Conservation (phyloP, 768 basidiomycete genomes). For the Stropharia rugosoannulata region DNA sequence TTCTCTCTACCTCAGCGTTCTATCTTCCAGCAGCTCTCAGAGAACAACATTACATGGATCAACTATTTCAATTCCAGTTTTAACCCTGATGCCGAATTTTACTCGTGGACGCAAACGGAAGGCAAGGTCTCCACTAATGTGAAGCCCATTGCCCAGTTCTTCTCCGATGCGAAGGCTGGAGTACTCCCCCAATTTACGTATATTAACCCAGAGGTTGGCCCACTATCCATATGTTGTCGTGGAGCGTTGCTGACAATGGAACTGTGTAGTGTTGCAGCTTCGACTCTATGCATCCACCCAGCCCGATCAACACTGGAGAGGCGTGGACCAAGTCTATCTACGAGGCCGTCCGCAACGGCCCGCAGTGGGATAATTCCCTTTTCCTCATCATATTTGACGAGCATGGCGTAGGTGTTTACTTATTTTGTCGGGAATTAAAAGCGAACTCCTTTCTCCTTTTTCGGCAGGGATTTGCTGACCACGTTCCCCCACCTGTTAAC, state of each 20-base stretch:
- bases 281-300: slow-evolving; percentile 25
- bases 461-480: slow-evolving; percentile 27
- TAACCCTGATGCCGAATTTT: slow-evolving; percentile 22
- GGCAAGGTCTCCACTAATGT: slow-evolving; percentile 17
- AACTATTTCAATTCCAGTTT: slow-evolving; percentile 27
- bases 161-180: slow-evolving; percentile 24
- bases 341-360: slow-evolving; percentile 27
- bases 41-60: slow-evolving; percentile 23
- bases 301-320: slow-evolving; percentile 24
- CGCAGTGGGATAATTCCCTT: slow-evolving; percentile 28
- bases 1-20: slow-evolving; percentile 14
- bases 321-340: slow-evolving; percentile 28
- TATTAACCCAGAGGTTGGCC: slow-evolving; percentile 20
- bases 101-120: slow-evolving; percentile 17
- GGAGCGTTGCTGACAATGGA: neutral
- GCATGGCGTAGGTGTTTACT: slow-evolving; percentile 16
- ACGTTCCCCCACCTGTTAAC: slow-evolving; percentile 28
- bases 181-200: slow-evolving; percentile 27
- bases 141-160: slow-evolving; percentile 26
- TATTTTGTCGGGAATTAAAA: no score
- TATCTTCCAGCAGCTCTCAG: slow-evolving; percentile 27
- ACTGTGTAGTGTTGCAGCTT: slow-evolving; percentile 19
- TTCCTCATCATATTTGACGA: slow-evolving; percentile 32
- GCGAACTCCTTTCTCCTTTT: neutral
- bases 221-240: neutral